phyloP scores from a whole-genome alignment of 305 asterid species.

The Fraxinus dipetala region DNA sequence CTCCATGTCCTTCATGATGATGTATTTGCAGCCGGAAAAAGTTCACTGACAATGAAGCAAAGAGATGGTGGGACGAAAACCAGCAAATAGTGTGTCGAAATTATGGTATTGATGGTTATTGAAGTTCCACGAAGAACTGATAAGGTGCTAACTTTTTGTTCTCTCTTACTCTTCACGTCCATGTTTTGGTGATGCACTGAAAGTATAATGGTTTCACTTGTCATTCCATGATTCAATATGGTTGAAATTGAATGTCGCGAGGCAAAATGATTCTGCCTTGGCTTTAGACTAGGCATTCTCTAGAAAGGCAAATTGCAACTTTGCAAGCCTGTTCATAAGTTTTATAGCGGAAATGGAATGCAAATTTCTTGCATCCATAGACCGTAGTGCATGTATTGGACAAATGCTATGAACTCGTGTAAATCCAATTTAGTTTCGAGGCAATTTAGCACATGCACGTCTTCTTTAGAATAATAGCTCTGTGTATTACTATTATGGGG shows the following conservation, averaged over 20 bases:
- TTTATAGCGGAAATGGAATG: neutral
- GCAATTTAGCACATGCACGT: neutral
- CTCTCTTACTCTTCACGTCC: neutral
- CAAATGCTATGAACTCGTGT: neutral
- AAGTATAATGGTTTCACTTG: neutral
- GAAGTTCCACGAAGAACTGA: neutral
- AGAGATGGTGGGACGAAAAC: slow-evolving; percentile 53
- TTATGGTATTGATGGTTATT: slow-evolving; percentile 32
- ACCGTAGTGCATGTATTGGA: neutral
- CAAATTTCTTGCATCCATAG: neutral
- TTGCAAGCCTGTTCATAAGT: neutral
- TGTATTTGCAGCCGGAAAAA: slow-evolving; percentile 40
- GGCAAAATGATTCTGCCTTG: neutral
- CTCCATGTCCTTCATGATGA: neutral
- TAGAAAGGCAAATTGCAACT: neutral
- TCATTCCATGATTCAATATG: neutral
- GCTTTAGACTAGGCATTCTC: neutral
- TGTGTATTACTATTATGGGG: neutral
- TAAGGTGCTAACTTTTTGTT: neutral
- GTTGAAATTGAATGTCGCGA: neutral
- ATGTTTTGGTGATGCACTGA: neutral
- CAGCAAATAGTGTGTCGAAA: slow-evolving; percentile 32
- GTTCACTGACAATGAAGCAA: slow-evolving; percentile 39
- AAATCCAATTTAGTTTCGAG: neutral
- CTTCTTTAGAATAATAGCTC: neutral